Evolutionary conservation across 129 eudicot genomes (phyloP), one percentile per base, ranked within the genome.

Genomic region (Rutidosis leptorrhynchoides): DNA sequence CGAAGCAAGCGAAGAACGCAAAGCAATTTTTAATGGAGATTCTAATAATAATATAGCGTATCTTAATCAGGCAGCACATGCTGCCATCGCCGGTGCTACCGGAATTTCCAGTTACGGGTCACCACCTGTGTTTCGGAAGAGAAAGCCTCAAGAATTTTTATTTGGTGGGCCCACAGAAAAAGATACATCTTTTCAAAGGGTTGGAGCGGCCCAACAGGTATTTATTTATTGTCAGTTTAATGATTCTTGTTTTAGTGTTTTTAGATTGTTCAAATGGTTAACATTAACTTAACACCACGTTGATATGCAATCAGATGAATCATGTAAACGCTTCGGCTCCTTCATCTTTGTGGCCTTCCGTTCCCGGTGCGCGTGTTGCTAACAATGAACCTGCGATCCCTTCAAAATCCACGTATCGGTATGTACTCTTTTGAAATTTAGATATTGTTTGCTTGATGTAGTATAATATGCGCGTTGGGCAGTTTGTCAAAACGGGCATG

Each of bases 1-100:
- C 45, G 96, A 92, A 61, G 96, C 89, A 64, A 85, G 95, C 61
- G 90, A 85, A 73, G 98, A 92, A 77, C 65, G 90, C 23, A 80
- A 76, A 53, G 83, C 87, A 21, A 87, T 80, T 75, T 73, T 70
- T 25, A 78, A 78, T 62, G 89, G 82, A 22, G 69, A 74, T 66
- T 70, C 69, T 0, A 30, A 60, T 25, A 81, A 77, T 68, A 37
- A 59, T 29, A 64, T 75, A 62, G 70, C 71, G 42, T 79, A 62
- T 57, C 77, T 77, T 58, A 87, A 88, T 53, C 90, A 77, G 73
- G 91, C 84, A 15, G 83, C 89, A 53, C 84, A 82, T 78, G 87
- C 89, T 2, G 86, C 89, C 69, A 86, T 90, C 33, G 80, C 67
- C 19, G 96, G 75, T 21, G 88, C 89, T 20, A 75, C 82, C 64